Evolutionary conservation across 768 basidiomycete species (phyloP), one percentile per base, ranked within the genome.

Genomic region (Amanita jacksonii): DNA sequence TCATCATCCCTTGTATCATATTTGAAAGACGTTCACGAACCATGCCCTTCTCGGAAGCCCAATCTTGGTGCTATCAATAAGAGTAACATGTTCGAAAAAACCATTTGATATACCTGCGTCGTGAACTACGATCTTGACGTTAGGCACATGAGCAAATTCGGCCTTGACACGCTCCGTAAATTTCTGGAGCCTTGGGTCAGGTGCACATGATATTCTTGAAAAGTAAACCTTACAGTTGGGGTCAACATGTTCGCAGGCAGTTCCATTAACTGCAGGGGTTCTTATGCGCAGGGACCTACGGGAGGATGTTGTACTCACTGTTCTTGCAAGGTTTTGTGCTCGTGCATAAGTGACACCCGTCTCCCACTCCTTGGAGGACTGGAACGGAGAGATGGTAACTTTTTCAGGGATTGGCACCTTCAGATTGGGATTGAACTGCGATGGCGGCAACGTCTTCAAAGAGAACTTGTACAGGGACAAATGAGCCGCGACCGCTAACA

Each of bases 1-100:
- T 10, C 28, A 19, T 46, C 28, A 39, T 15, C 32, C 9, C 27
- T 46, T 8, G n/a, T 43, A 37, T 25, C 45, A 15, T 3, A n/a
- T n/a, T n/a, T n/a, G n/a, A 16, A 34, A 13, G 35, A 9, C 19
- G 41, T 20, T 16, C 10, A 53, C 61, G 1, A 39, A 82, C 84
- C 90, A 92, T 93, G 45, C 79, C 79, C 65, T 85, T 86, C 62
- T 81, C 69, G 35, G 74, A 72, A 20, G 89, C 88, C 89, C 89
- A 93, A 2, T 67, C 85, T 85, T 48, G 12, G 44, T 8, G 33
- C 24, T 52, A 5, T 43, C 28, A 24, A 38, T 48, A 33, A 35
- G 33, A 49, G 34, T 31, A 33, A 23, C 41, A 10, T 16, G 25
- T 34, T 38, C 22, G 12, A 9, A 39, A 20, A 8, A 4, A 13